phyloP scores from a whole-genome alignment of 2,329 filamentous ascomycete genomes.

The Helotiales sp. region DNA sequence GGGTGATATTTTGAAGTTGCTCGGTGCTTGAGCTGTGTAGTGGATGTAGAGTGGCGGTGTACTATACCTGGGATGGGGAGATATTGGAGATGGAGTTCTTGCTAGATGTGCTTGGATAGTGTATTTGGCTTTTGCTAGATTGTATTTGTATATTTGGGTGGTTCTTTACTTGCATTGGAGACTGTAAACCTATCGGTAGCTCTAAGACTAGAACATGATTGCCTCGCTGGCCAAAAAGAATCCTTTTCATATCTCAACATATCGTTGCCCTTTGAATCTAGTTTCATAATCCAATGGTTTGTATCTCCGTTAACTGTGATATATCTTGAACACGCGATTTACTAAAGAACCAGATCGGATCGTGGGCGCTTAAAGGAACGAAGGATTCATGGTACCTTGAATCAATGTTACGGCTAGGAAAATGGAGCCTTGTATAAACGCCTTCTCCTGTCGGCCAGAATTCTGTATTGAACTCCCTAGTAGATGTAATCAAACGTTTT shows the following conservation, averaged over 20 bases:
- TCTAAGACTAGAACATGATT: not conserved
- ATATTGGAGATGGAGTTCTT: not conserved
- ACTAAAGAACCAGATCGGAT: too few relatives aligned
- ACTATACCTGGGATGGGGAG: not conserved
- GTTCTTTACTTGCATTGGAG: not conserved
- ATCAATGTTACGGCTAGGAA: too few relatives aligned
- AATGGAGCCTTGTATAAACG: too few relatives aligned
- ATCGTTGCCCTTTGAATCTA: too few relatives aligned
- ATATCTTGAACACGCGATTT: too few relatives aligned
- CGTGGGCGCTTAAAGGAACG: too few relatives aligned
- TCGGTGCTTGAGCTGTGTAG: conserved; percentile 2
- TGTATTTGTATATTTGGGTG: not conserved
- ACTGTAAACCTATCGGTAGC: not conserved
- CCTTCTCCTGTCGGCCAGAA: too few relatives aligned
- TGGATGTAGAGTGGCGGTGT: not conserved
- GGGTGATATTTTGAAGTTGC: conserved; percentile 53
- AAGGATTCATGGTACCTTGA: too few relatives aligned
- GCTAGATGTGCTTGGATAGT: not conserved
- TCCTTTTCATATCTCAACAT: not conserved
- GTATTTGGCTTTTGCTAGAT: not conserved
- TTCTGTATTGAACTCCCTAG: too few relatives aligned
- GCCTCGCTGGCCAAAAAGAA: not conserved
- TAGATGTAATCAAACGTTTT: too few relatives aligned
- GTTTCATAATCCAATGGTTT: too few relatives aligned
- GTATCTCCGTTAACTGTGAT: too few relatives aligned